Conservation (phyloP, 805 yeast species). For the Monosporozyma unispora region DNA sequence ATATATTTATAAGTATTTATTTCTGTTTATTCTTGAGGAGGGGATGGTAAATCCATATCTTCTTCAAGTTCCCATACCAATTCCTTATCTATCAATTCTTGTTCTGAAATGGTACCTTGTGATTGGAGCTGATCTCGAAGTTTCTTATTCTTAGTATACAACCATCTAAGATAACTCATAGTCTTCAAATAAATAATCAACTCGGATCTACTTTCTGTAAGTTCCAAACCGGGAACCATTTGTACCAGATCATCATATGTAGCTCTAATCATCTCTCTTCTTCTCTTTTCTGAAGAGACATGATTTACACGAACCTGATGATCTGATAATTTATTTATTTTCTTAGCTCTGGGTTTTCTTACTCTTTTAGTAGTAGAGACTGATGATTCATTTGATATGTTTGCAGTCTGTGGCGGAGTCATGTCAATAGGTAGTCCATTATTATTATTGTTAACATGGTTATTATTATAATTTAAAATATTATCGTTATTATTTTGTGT, state of each 20-base stretch:
- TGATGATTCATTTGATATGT: not conserved
- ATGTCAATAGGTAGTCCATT: not conserved
- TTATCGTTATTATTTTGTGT: not conserved
- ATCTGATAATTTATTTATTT: slow-evolving; percentile 18
- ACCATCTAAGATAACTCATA: slow-evolving; percentile 43
- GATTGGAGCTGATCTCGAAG: slow-evolving; percentile 35
- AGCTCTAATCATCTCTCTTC: slow-evolving; percentile 76
- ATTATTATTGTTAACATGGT: too few relatives aligned
- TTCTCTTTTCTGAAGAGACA: slow-evolving; percentile 76
- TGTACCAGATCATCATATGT: slow-evolving; percentile 71
- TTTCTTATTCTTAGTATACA: slow-evolving; percentile 41
- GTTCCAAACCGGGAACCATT: slow-evolving; percentile 62
- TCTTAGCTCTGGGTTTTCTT: slow-evolving; percentile 9
- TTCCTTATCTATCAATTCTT: not conserved
- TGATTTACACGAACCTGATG: slow-evolving; percentile 51
- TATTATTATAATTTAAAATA: not conserved
- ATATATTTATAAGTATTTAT: not conserved
- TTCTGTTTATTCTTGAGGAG: not conserved
- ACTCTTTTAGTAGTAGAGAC: slow-evolving; percentile 1
- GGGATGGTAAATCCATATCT: not conserved
- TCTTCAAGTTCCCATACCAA: slow-evolving; percentile 1
- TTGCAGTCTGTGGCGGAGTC: not conserved
- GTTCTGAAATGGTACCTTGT: not conserved
- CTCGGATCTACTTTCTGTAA: slow-evolving; percentile 74
- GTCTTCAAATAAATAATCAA: slow-evolving; percentile 61